Base-by-base conservation (phyloP, 352 stramenopile genomes). In the Phytophthora boehmeriae region DNA sequence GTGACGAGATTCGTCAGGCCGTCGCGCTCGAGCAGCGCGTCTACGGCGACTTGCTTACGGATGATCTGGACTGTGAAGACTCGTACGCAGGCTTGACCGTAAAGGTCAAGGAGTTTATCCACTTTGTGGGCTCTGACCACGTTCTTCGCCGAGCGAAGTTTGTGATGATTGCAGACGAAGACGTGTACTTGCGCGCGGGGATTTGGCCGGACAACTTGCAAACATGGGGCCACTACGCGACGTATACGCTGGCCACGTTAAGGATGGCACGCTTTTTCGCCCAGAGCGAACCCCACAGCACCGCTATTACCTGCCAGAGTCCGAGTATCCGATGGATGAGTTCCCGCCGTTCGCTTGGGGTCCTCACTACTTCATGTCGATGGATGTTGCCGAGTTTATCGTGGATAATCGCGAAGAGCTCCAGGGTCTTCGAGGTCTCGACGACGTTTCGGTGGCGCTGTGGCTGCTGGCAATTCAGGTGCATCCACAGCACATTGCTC, bases 391-490 rank as follows among this genome's bases (percentile, higher is more conserved):
- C 10, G 52, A 86, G 51, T 87, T 81, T 38, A 85, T 87, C 17
- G 58, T 63, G 8, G 45, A 63, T 10, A 87, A 87, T 39, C 61
- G 54, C 4, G 60, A 65, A 55, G 69, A 60, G n/a, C 43, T 82
- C 16, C 65, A 70, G 11, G 71, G 66, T 4, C 53, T 88, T 8
- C 76, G 76, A 6, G 44, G 36, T 5, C 63, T 92, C 1, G 83
- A 92, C 44, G 83, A 92, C 49, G 83, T 89, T 8, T 83, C 80
- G 0, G 64, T 92, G 8, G 77, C 78, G 9, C 57, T 87, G 19
- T 92, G 83, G 83, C 53, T 89, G 45, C 62, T 87, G 19, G 72
- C 60, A 0, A 76, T 90, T 20, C 74, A 89, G 22, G 80, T 92
- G 20, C 71, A 76, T 16, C 66, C 80, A 5, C 56, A 71, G 17